These are phyloP conservation scores for Artemisia tridentata DNA, from an alignment of 129 eudicot species.

Conservation along the genomic window DNA sequence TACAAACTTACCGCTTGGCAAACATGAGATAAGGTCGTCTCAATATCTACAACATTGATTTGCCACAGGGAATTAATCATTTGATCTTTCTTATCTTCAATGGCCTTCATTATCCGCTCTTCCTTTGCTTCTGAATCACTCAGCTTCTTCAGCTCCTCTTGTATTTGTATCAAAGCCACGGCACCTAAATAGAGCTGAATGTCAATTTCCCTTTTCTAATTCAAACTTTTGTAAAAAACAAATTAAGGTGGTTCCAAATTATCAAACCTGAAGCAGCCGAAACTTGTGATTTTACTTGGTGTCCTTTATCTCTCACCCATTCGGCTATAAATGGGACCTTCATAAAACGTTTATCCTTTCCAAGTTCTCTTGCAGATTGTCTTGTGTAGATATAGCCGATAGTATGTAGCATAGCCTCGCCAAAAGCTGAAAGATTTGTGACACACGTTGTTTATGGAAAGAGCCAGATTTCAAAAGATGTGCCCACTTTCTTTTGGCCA, in stretches of 20 bases:
- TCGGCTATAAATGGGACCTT: conserved; percentile 88
- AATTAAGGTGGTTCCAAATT: conserved; percentile 9
- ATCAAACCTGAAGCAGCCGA: conserved; percentile 81
- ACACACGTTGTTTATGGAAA: background rate
- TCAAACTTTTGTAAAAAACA: background rate
- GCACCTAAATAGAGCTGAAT: conserved; percentile 52
- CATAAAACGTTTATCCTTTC: conserved; percentile 74
- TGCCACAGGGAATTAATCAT: conserved; percentile 86
- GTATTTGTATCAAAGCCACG: conserved; percentile 63
- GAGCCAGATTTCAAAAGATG: background rate
- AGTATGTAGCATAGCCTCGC: conserved; percentile 90
- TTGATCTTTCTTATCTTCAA: conserved; percentile 73
- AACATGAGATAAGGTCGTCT: conserved; percentile 71
- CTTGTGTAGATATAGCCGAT: conserved; percentile 85
- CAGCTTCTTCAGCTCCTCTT: conserved; percentile 63
- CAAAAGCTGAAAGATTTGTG: conserved; percentile 63
- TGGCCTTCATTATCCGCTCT: conserved; percentile 53
- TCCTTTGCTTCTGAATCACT: conserved; percentile 64
- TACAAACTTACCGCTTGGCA: conserved; percentile 74
- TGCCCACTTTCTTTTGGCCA: no score
- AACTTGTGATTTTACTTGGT: conserved; percentile 72
- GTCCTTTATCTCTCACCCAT: conserved; percentile 94
- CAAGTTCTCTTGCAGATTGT: conserved; percentile 85
- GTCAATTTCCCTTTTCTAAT: conserved; percentile 1
- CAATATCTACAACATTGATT: conserved; percentile 86